A percentile compares a stretch with the other conserved stretches of the same genome.
Conservation (phyloP, 2,329 filamentous ascomycete species). For the Dryadomyces quercivorus region DNA sequence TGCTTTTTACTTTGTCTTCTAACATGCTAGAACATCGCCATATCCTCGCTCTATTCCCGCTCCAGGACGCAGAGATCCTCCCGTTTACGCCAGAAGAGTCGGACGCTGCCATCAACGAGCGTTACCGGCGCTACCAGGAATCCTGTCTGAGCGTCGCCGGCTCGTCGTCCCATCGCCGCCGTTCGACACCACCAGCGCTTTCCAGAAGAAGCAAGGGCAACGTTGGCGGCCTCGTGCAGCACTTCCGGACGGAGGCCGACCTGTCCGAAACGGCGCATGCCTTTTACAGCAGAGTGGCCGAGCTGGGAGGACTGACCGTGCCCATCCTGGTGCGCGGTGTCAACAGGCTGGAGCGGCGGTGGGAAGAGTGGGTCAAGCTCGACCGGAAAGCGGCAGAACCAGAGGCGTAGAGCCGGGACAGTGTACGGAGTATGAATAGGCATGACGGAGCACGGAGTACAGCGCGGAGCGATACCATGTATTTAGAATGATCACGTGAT, state of each 20-base stretch:
- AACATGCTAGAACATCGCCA: conserved; percentile 12
- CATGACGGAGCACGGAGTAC: not conserved
- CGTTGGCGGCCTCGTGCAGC: not conserved
- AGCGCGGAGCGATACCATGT: not conserved
- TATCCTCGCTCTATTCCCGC: conserved; percentile 21
- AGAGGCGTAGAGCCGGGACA: not conserved
- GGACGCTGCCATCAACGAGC: conserved; percentile 11
- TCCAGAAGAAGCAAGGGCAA: not conserved
- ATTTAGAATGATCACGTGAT: conserved; percentile 8
- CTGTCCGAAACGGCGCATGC: conserved; percentile 26
- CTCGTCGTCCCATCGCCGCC: not conserved
- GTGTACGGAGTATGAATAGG: not conserved
- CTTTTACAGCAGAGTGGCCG: conserved; percentile 27
- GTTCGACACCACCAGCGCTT: not conserved
- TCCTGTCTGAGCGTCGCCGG: not conserved
- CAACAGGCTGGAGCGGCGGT: conserved; percentile 22
- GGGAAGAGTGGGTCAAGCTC: conserved; percentile 20
- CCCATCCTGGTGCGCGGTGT: conserved; percentile 23
- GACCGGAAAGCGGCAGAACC: not conserved
- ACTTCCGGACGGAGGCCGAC: conserved; percentile 27
- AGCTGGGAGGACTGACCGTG: conserved; percentile 23
- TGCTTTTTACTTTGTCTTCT: not conserved
- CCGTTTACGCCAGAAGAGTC: conserved; percentile 4
- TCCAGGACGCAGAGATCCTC: conserved; percentile 10
- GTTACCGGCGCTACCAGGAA: not conserved